Conservation (phyloP, 192 early-diverging fungal species). For the Entophlyctis luteolus region DNA sequence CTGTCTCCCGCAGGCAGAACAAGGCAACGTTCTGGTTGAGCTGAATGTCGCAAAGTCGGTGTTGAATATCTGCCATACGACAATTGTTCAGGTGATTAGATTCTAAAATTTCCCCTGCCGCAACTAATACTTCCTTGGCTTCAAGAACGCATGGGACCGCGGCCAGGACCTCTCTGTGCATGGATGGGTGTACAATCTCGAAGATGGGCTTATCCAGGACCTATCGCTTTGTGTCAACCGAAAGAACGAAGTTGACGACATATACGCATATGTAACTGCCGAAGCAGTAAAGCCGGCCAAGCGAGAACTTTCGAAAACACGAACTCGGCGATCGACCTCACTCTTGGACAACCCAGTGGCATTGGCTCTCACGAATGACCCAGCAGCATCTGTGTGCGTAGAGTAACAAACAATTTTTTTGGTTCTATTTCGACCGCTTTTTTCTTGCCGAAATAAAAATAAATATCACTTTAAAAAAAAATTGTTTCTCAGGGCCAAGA, state of each 20-base stretch:
- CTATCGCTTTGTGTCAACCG: background rate
- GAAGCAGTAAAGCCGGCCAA: background rate
- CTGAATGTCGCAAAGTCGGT: constrained; percentile 78
- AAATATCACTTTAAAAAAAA: too few relatives aligned
- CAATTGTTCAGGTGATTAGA: constrained; percentile 62
- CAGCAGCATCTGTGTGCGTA: too few relatives aligned
- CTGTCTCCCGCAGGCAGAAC: background rate
- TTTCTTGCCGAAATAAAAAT: too few relatives aligned
- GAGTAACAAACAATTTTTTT: too few relatives aligned
- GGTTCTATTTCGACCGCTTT: too few relatives aligned
- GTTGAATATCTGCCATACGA: constrained; percentile 67
- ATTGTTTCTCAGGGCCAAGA: too few relatives aligned
- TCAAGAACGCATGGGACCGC: constrained; percentile 68
- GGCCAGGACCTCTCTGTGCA: constrained; percentile 63
- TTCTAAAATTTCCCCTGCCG: too few relatives aligned
- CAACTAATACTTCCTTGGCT: too few relatives aligned
- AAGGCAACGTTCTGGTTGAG: constrained; percentile 39
- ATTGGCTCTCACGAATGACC: too few relatives aligned
- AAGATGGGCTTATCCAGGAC: background rate
- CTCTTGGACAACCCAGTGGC: too few relatives aligned
- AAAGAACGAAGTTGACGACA: constrained; percentile 5
- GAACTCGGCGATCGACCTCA: background rate
- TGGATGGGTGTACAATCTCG: constrained; percentile 44
- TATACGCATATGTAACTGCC: background rate
- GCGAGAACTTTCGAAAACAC: background rate